phyloP scores from a whole-genome alignment of 2,329 filamentous ascomycete genomes.

The Ophiocordyceps camponoti-leonardi region DNA sequence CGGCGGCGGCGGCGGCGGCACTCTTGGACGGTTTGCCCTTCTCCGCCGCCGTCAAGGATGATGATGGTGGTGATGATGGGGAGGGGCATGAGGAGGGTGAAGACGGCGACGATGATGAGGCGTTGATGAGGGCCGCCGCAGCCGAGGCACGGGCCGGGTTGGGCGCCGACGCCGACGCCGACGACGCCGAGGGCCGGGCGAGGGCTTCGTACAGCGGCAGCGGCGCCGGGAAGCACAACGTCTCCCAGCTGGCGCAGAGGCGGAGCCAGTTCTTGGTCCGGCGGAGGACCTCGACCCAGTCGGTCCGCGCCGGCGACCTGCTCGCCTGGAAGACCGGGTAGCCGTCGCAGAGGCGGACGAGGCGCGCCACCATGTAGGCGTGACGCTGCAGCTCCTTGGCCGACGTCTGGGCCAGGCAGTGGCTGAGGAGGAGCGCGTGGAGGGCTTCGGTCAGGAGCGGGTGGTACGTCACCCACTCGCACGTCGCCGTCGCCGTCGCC shows the following conservation, averaged over 20 bases:
- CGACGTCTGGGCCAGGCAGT: constrained; percentile 65
- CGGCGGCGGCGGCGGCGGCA: too few relatives aligned
- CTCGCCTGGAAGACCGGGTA: constrained; percentile 66
- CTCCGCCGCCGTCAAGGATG: neutral
- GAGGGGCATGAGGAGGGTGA: too few relatives aligned
- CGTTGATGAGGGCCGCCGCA: constrained; percentile 8
- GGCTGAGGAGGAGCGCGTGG: constrained; percentile 61
- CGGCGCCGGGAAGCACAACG: constrained; percentile 46
- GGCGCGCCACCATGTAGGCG: constrained; percentile 63
- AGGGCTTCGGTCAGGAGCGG: constrained; percentile 64
- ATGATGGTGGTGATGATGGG: neutral
- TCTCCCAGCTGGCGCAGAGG: constrained; percentile 49
- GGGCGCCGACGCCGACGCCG: constrained; percentile 4
- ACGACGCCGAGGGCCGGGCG: neutral
- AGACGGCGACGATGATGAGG: neutral
- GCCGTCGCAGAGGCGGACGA: constrained; percentile 57
- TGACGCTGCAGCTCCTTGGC: constrained; percentile 62
- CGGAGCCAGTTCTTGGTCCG: constrained; percentile 53
- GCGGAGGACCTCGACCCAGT: constrained; percentile 64
- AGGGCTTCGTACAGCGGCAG: constrained; percentile 19
- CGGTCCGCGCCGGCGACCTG: constrained; percentile 52
- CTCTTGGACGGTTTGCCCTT: too few relatives aligned
- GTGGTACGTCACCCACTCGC: constrained; percentile 46
- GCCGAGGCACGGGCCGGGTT: constrained; percentile 4
- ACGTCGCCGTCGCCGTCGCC: constrained; percentile 10